These are phyloP conservation scores for Candida nonsorbophila DNA, from an alignment of 805 yeast species.

Conservation along the genomic window DNA sequence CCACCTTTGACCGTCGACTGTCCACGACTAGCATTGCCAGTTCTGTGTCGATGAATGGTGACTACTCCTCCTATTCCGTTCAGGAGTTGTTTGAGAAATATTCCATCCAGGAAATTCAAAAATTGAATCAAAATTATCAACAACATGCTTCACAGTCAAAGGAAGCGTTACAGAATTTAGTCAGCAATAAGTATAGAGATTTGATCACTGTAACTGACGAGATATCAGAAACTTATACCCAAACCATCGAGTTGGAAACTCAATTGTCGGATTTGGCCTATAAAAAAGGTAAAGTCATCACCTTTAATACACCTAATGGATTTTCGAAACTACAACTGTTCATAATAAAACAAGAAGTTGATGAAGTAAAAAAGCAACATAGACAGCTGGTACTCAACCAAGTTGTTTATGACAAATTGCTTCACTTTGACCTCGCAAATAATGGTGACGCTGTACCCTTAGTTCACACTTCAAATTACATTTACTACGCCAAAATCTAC, in stretches of 20 bases:
- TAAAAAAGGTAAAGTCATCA: constrained; percentile 19
- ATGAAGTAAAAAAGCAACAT: no score
- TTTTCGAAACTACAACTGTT: neutral
- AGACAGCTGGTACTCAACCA: no score
- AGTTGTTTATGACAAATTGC: constrained; percentile 16
- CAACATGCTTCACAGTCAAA: constrained; percentile 22
- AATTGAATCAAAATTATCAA: constrained; percentile 22
- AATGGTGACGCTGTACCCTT: constrained; percentile 12
- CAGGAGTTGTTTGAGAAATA: constrained; percentile 30
- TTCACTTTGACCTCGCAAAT: constrained; percentile 20
- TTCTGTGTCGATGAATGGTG: no score
- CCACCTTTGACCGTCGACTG: no score
- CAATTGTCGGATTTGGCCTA: constrained; percentile 28
- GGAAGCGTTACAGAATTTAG: constrained; percentile 29
- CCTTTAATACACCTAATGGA: constrained; percentile 10
- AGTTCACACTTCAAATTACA: constrained; percentile 19
- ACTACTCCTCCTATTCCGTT: constrained; percentile 11
- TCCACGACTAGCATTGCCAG: no score
- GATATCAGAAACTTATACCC: constrained; percentile 25
- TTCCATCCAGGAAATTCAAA: constrained; percentile 27
- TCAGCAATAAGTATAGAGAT: constrained; percentile 37
- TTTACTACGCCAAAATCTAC: constrained; percentile 29
- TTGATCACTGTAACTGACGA: constrained; percentile 40
- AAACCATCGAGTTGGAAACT: constrained; percentile 17
- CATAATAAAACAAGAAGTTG: no score